Conservation (phyloP, 2,329 filamentous ascomycete species). For the Balansia obtecta region DNA sequence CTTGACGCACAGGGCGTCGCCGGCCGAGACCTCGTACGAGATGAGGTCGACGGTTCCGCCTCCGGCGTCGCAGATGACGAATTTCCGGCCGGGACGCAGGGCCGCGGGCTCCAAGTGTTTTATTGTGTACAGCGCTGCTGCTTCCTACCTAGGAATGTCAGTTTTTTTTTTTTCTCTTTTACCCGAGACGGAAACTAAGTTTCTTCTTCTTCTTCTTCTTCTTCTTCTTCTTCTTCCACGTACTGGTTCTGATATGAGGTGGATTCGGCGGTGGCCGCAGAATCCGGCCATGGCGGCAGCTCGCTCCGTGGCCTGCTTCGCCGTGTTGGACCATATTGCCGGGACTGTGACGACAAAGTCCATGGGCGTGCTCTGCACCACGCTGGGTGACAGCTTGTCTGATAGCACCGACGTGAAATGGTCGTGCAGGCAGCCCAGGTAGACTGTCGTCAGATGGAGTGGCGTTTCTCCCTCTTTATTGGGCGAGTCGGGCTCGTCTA, state of each 20-base stretch:
- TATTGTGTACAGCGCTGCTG: slow-evolving; percentile 37
- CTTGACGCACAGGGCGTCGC: slow-evolving; percentile 30
- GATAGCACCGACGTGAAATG: slow-evolving; percentile 34
- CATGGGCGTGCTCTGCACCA: slow-evolving; percentile 31
- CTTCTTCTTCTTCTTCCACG: slow-evolving; percentile 1
- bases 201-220: too few species aligned
- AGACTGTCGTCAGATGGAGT: slow-evolving; percentile 26
- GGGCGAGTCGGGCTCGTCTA: slow-evolving; percentile 20
- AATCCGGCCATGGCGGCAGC: slow-evolving; percentile 26
- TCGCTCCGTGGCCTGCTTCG: slow-evolving; percentile 36
- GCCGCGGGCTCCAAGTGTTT: slow-evolving; percentile 28
- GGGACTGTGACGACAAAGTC: slow-evolving; percentile 46
- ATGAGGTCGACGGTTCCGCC: slow-evolving; percentile 43
- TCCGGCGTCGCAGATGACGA: slow-evolving; percentile 41
- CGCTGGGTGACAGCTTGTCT: slow-evolving; percentile 26
- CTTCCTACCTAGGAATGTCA: slow-evolving; percentile 22
- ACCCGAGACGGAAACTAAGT: too few species aligned
- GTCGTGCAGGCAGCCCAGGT: slow-evolving; percentile 33
- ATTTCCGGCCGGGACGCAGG: slow-evolving; percentile 31
- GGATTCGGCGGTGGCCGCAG: slow-evolving; percentile 28
- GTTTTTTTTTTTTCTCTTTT: too few species aligned
- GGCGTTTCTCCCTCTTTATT: slow-evolving; percentile 22
- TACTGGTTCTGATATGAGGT: slow-evolving; percentile 37
- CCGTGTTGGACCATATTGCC: slow-evolving; percentile 44
- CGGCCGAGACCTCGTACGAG: slow-evolving; percentile 33